These are phyloP conservation scores for Auricularia cornea DNA, from an alignment of 768 basidiomycete genomes.

Conservation along the genomic window DNA sequence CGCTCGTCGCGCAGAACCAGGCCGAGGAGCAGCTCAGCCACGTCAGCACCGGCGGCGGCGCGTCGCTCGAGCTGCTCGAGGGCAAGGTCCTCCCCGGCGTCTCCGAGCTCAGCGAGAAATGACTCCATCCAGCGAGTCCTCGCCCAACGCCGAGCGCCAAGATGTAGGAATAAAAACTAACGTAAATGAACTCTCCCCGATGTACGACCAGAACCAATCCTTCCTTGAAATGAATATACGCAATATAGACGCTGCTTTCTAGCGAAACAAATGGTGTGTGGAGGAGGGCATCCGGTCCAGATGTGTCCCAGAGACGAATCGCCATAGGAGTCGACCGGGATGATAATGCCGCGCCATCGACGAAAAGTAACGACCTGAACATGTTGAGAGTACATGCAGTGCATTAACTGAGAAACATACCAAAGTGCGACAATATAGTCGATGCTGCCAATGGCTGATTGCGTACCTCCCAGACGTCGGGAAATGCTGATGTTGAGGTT, in stretches of 20 bases:
- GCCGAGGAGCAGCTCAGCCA: conserved; percentile 89
- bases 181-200: not conserved
- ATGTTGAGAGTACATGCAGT: too few species aligned
- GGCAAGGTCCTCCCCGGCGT: conserved; percentile 98
- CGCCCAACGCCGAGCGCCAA: not conserved
- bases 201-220: not conserved
- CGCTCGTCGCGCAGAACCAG: conserved; percentile 77
- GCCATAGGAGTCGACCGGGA: not conserved
- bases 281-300: not conserved
- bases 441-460: not conserved
- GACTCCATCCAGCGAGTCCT: not conserved
- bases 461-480: not conserved
- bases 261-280: not conserved
- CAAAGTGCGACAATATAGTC: not conserved
- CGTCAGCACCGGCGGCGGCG: conserved; percentile 93
- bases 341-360: not conserved
- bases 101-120: conserved; percentile 78
- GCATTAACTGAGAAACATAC: not conserved
- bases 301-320: not conserved
- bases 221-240: not conserved
- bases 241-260: not conserved
- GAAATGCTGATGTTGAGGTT: not conserved
- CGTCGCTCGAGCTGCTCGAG: conserved; percentile 90
- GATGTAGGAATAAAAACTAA: not conserved
- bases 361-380: not conserved